Conservation (phyloP, 148 eudicot species). For the Cornus florida region DNA sequence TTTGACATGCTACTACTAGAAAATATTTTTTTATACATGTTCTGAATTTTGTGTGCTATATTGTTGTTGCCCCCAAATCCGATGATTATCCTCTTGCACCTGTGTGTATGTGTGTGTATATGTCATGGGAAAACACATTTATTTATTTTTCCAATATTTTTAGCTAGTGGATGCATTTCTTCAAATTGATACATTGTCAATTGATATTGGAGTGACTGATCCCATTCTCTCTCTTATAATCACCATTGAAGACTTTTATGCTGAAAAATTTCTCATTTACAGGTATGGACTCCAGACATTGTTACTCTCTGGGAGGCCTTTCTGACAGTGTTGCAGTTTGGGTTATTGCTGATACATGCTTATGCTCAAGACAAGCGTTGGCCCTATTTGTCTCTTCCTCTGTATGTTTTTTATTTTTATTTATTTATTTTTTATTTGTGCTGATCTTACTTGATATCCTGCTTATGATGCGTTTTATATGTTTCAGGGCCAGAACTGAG, state of each 20-base stretch:
- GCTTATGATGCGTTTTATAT: conserved; percentile 6
- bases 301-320: conserved; percentile 78
- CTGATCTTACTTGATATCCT: not conserved
- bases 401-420: conserved; percentile 46
- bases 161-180: not conserved
- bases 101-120: not conserved
- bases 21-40: too few relatives aligned
- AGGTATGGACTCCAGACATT: conserved; percentile 90
- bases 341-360: conserved; percentile 74
- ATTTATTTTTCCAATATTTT: not conserved
- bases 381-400: conserved; percentile 85
- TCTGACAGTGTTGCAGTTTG: conserved; percentile 79
- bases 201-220: too few relatives aligned
- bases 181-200: too few relatives aligned
- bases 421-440: not conserved
- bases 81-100: not conserved
- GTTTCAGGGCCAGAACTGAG: conserved; percentile 57
- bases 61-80: not conserved
- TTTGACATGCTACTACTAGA: not conserved
- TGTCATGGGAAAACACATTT: not conserved
- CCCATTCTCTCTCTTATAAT: too few relatives aligned
- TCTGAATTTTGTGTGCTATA: not conserved
- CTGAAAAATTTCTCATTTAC: conserved; percentile 20
- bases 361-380: conserved; percentile 93
- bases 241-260: not conserved